These are phyloP conservation scores for Lophium mytilinum DNA, from an alignment of 495 filamentous ascomycete species.

Conservation along the genomic window DNA sequence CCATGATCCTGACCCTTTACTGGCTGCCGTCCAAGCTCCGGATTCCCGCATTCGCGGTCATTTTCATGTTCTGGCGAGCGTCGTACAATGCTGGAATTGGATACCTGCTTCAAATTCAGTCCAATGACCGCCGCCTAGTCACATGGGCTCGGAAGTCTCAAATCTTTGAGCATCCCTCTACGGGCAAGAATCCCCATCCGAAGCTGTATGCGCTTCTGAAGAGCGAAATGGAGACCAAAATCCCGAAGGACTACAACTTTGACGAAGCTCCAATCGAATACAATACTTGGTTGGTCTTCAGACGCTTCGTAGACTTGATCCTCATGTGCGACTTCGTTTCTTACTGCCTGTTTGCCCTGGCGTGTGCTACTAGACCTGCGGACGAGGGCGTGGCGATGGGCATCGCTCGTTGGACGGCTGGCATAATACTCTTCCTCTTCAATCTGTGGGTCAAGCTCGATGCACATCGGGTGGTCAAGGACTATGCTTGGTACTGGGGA, in stretches of 20 bases:
- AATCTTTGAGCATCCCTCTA: slow-evolving; percentile 77
- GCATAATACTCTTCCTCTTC: slow-evolving; percentile 76
- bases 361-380: slow-evolving; percentile 66
- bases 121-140: slow-evolving; percentile 75
- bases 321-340: slow-evolving; percentile 98
- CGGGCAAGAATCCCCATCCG: slow-evolving; percentile 72
- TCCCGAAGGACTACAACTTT: slow-evolving; percentile 88
- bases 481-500: slow-evolving; percentile 99
- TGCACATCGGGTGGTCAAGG: slow-evolving; percentile 96
- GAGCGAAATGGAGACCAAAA: slow-evolving; percentile 85
- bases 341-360: slow-evolving; percentile 90
- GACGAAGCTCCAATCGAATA: slow-evolving; percentile 91
- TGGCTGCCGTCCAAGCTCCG: slow-evolving; percentile 57
- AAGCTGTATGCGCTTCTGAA: slow-evolving; percentile 75
- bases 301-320: slow-evolving; percentile 88
- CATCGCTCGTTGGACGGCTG: slow-evolving; percentile 68
- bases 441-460: slow-evolving; percentile 99
- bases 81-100: slow-evolving; percentile 93
- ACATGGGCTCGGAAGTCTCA: slow-evolving; percentile 78
- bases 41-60: slow-evolving; percentile 64
- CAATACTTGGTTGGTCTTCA: slow-evolving; percentile 96
- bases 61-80: slow-evolving; percentile 88
- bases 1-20: slow-evolving; percentile 65
- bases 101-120: slow-evolving; percentile 80
- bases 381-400: slow-evolving; percentile 64